phyloP scores from a whole-genome alignment of 768 basidiomycete species.

The Tylopilus vinaceipallidus region DNA sequence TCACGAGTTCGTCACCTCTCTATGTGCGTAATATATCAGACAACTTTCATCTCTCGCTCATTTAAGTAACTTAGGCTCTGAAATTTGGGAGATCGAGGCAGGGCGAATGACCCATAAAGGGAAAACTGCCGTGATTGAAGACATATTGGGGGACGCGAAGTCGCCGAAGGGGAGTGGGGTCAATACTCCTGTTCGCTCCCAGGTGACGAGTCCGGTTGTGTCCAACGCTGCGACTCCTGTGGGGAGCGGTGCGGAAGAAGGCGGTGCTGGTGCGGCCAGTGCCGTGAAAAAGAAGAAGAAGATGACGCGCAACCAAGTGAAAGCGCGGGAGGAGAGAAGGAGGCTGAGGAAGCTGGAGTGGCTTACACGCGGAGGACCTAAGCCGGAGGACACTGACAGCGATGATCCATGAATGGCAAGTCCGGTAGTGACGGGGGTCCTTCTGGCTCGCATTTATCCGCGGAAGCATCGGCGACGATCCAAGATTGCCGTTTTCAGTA shows the following conservation, averaged over 20 bases:
- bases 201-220: slow-evolving; percentile 64
- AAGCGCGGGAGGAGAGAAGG: slow-evolving; percentile 85
- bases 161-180: slow-evolving; percentile 67
- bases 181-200: slow-evolving; percentile 71
- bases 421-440: slow-evolving; percentile 22
- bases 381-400: slow-evolving; percentile 81
- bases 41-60: slow-evolving; percentile 16
- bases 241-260: slow-evolving; percentile 74
- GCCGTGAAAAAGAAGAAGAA: slow-evolving; percentile 83
- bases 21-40: slow-evolving; percentile 53
- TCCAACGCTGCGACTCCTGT: slow-evolving; percentile 75
- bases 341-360: slow-evolving; percentile 77
- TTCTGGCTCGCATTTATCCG: slow-evolving; percentile 15
- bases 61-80: slow-evolving; percentile 54
- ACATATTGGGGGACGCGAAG: slow-evolving; percentile 70
- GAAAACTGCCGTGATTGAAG: slow-evolving; percentile 82
- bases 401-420: slow-evolving; percentile 36
- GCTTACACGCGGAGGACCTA: slow-evolving; percentile 79
- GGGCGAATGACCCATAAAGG: slow-evolving; percentile 87
- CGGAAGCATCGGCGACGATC: slow-evolving; percentile 32
- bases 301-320: slow-evolving; percentile 82
- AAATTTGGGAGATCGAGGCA: slow-evolving; percentile 92
- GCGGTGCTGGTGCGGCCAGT: slow-evolving; percentile 35
- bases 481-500: slow-evolving; percentile 29
- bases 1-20: slow-evolving; percentile 77